A percentile compares a stretch with the other conserved stretches of the same genome.
These are phyloP conservation scores for Penicillium simplicissimum DNA, from an alignment of 495 filamentous ascomycete genomes.

Conservation along the genomic window DNA sequence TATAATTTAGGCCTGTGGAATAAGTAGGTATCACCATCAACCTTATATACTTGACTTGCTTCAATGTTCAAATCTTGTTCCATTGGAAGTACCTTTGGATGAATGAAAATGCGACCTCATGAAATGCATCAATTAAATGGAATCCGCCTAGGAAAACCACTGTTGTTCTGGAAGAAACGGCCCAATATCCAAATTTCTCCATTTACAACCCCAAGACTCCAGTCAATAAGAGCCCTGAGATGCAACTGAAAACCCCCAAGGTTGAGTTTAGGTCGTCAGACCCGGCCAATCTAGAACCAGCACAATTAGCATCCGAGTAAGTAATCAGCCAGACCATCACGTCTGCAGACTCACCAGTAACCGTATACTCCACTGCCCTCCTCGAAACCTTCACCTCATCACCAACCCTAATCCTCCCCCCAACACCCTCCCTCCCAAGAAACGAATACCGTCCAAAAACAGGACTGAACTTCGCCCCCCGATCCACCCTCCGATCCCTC, in stretches of 20 bases:
- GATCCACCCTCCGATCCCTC: conserved; percentile 76
- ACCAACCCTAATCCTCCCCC: conserved; percentile 57
- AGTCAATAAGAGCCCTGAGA: no score
- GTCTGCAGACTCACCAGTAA: conserved; percentile 60
- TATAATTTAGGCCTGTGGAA: no score
- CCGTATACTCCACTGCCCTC: conserved; percentile 58
- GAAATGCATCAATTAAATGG: no score
- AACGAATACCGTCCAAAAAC: conserved; percentile 86
- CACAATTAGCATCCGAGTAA: conserved; percentile 7
- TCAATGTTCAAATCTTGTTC: no score
- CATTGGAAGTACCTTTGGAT: no score
- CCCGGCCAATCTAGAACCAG: conserved; percentile 31
- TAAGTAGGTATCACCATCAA: no score
- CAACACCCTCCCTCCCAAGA: conserved; percentile 38
- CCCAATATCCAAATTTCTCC: no score
- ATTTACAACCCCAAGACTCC: no score
- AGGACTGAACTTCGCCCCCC: conserved; percentile 70
- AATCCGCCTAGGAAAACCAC: no score
- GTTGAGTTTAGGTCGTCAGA: conserved; percentile 18
- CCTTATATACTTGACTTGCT: no score
- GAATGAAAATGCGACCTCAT: no score
- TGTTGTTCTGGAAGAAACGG: no score
- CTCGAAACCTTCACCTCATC: conserved; percentile 67
- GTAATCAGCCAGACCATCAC: not conserved
- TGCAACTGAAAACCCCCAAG: not conserved